Percentiles rank a stretch among this genome's conserved stretches.
These are phyloP conservation scores for Xylaria sp. DNA, from an alignment of 2,329 filamentous ascomycete genomes.

Conservation along the genomic window DNA sequence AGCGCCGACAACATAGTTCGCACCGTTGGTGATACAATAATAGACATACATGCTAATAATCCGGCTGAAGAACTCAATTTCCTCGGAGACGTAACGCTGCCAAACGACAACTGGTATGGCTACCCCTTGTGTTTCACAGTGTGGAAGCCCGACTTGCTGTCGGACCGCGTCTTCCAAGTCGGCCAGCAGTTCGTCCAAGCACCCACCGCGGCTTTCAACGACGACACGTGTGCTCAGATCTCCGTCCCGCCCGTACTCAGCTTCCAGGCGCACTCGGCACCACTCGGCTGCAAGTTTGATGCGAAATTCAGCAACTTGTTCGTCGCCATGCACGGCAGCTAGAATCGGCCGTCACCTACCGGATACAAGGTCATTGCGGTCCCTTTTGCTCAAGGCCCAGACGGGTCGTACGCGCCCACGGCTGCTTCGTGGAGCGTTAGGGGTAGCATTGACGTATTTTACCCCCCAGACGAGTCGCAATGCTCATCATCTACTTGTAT, in stretches of 20 bases:
- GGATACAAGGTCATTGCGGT: conserved; percentile 47
- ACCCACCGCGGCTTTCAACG: conserved; percentile 36
- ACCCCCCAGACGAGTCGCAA: conserved; percentile 50
- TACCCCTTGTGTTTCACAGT: conserved; percentile 57
- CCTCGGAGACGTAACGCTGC: conserved; percentile 61
- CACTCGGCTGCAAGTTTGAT: conserved; percentile 68
- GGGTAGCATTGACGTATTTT: conserved; percentile 54
- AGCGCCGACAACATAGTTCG: conserved; percentile 64
- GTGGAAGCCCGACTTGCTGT: conserved; percentile 48
- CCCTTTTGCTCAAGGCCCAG: conserved; percentile 42
- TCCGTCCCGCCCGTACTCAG: conserved; percentile 52
- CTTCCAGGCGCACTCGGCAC: conserved; percentile 64
- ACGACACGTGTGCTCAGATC: conserved; percentile 31
- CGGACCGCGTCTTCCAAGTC: conserved; percentile 40
- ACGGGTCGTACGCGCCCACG: conserved; percentile 38
- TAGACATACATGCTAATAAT: conserved; percentile 63
- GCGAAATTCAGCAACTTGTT: conserved; percentile 60
- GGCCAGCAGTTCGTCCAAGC: conserved; percentile 43
- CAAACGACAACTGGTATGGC: conserved; percentile 59
- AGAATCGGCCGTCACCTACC: conserved; percentile 45
- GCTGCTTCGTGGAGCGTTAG: conserved; percentile 44
- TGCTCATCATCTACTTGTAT: conserved; percentile 56
- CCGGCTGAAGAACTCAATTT: conserved; percentile 71
- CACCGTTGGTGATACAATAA: conserved; percentile 43
- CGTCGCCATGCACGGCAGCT: conserved; percentile 67